These are phyloP conservation scores for Mycena capillaripes DNA, from an alignment of 768 basidiomycete genomes.

Conservation along the genomic window DNA sequence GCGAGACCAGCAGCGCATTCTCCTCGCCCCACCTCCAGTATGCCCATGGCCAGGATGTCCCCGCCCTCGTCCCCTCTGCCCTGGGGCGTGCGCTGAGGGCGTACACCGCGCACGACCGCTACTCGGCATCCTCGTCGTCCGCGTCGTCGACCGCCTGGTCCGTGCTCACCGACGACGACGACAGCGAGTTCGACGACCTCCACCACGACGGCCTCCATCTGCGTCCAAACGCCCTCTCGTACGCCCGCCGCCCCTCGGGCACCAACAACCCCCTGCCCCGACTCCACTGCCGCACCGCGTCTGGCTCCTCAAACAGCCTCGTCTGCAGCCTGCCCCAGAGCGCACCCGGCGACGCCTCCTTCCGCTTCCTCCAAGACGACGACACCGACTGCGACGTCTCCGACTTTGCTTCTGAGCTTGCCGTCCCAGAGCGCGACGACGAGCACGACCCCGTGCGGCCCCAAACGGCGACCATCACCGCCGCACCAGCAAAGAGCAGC, in stretches of 20 bases:
- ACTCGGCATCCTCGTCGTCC: constrained; percentile 74
- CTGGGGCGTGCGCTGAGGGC: constrained; percentile 67
- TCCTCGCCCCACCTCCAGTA: constrained; percentile 75
- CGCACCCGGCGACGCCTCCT: constrained; percentile 56
- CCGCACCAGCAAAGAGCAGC: constrained; percentile 55
- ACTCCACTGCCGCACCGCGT: constrained; percentile 68
- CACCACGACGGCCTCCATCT: constrained; percentile 47
- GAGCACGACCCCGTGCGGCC: no score
- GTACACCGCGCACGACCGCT: constrained; percentile 61
- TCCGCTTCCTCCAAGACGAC: constrained; percentile 46
- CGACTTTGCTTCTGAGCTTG: constrained; percentile 42
- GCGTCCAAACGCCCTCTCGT: constrained; percentile 65
- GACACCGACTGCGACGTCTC: constrained; percentile 60
- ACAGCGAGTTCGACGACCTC: constrained; percentile 65
- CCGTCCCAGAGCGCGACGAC: constrained; percentile 42
- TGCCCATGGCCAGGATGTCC: constrained; percentile 71
- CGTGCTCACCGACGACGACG: constrained; percentile 75
- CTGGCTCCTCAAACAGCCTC: constrained; percentile 53
- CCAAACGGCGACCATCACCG: constrained; percentile 38
- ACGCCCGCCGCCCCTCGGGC: constrained; percentile 78
- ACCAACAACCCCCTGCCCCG: constrained; percentile 77
- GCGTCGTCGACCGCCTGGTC: constrained; percentile 78
- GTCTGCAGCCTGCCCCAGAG: constrained; percentile 55
- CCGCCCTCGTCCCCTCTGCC: constrained; percentile 75
- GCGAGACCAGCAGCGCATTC: constrained; percentile 75